These are phyloP conservation scores for Hymenoscyphus occultus DNA, from an alignment of 2,329 filamentous ascomycete species.

Conservation along the genomic window DNA sequence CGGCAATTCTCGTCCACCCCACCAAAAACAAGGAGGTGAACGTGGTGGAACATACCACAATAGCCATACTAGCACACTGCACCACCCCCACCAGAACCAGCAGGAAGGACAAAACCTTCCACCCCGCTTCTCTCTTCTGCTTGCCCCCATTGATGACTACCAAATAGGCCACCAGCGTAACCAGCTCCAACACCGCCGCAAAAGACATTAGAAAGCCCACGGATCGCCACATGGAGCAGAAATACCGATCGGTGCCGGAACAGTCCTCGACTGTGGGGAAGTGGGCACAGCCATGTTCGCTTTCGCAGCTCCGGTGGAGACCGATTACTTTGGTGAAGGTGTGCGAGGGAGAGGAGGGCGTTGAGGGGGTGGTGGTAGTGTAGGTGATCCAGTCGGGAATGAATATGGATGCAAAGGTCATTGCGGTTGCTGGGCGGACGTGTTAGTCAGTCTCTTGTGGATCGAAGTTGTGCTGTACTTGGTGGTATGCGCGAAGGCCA, in stretches of 20 bases:
- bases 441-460: not conserved
- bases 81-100: constrained; percentile 63
- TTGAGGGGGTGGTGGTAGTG: constrained; percentile 47
- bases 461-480: constrained; percentile 38
- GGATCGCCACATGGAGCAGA: constrained; percentile 90
- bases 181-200: constrained; percentile 76
- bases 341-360: constrained; percentile 47
- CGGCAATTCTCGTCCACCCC: not conserved
- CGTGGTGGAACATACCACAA: constrained; percentile 65
- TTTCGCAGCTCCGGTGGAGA: constrained; percentile 78
- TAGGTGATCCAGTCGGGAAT: constrained; percentile 71
- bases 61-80: constrained; percentile 72
- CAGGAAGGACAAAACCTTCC: constrained; percentile 70
- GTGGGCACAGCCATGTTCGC: constrained; percentile 53
- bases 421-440: constrained; percentile 59
- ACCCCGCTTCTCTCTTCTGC: constrained; percentile 75
- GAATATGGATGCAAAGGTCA: constrained; percentile 68
- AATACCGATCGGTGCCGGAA: constrained; percentile 54
- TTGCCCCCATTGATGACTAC: constrained; percentile 77
- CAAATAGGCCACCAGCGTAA: constrained; percentile 73
- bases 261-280: constrained; percentile 71
- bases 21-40: constrained; percentile 6
- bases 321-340: constrained; percentile 67
- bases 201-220: constrained; percentile 87
- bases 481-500: constrained; percentile 7